Evolutionary conservation across 2,329 filamentous ascomycete genomes (phyloP), one percentile per base, ranked within the genome.

Genomic region (Emmonsia crescens): DNA sequence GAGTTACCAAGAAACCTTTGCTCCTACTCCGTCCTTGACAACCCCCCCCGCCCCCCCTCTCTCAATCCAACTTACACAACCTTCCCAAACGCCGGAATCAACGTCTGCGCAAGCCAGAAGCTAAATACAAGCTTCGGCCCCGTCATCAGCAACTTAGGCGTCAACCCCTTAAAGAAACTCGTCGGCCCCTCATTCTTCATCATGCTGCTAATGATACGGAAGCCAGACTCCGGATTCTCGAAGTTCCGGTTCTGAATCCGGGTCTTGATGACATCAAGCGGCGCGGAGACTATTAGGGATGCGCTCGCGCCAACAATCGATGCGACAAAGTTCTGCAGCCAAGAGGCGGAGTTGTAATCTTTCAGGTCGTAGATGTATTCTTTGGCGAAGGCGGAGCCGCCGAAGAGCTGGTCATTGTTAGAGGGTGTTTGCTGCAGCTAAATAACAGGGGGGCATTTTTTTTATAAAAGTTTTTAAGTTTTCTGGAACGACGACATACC

Each of bases 191-290:
- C 94, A 69, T 96, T 85, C 80, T 87, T 89, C 66, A 89, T 84
- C 94, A 99, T 99, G 75, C 91, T 96, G 66, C 85, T 83, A 65
- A 99, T 79, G 70, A 99, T 97, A 71, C 85, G 85, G 83, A 96
- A 91, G 51, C 94, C 94, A 69, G 89, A 89, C 80, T 97, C 91
- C 63, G 93, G 93, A 81, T 96, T 94, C 66, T 99, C 94, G 71
- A 99, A 99, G 82, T 99, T 97, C 73, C 89, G 86, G 83, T 97
- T 97, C 80, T 97, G 93, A 70, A 97, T 96, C 72, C 93, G 86
- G 63, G 93, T 96, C 84, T 97, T 97, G 83, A 97, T 94, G 69
- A 97, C 93, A 73, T 97, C 93, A 63, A 97, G 83, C 33, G 93
- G 93, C 29, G 92, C 92, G n/a, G 92, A 96, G 57, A 99, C 93